Evolutionary conservation across 441 rosid species (phyloP), one percentile per base, ranked within the genome.

Genomic region (Populus trichocarpa): DNA sequence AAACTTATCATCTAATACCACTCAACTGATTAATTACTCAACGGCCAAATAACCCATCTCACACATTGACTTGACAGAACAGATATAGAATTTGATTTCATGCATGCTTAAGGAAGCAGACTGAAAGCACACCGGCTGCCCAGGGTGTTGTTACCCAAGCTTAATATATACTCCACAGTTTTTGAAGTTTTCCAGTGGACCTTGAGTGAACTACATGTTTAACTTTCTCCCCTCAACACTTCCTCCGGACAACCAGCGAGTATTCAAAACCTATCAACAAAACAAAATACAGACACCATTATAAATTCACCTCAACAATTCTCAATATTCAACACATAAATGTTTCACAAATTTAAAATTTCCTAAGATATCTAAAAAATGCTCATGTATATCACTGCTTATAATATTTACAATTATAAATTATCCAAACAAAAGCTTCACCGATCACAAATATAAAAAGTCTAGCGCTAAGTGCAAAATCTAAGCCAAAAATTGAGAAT

Each of bases 131-230:
- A 96, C 98, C 89, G 92, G 81, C 84, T 96, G 96, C 28, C 97
- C 98, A 20, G 94, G 83, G 82, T 93, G 96, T 85, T 96, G 98
- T 33, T 33, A 33, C 32, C 99, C 98, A 22, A 94, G 96, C 88
- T 96, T 94, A 79, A 94, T 93, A 84, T 94, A 93, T 71, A 96
- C 88, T 73, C 98, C 99, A 80, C 8, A 94, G 87, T 68, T 94
- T 97, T 83, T 92, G 97, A 81, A 94, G 98, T 91, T 94, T 94
- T 4, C 61, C 86, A 0, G 99, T 98, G 8, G 98, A 96, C 83
- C 98, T 88, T 71, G 89, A 83, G 81, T 96, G 98, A 83, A 94
- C 98, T 85, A 92, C 97, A 74, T 93, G 96, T 80, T 91, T 93
- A 36, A 85, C 85, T 81, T 80, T 88, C 30, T 50, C 80, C 79